Evolutionary conservation across 2,329 filamentous ascomycete genomes (phyloP).

Genomic region (Beauveria sp.): DNA sequence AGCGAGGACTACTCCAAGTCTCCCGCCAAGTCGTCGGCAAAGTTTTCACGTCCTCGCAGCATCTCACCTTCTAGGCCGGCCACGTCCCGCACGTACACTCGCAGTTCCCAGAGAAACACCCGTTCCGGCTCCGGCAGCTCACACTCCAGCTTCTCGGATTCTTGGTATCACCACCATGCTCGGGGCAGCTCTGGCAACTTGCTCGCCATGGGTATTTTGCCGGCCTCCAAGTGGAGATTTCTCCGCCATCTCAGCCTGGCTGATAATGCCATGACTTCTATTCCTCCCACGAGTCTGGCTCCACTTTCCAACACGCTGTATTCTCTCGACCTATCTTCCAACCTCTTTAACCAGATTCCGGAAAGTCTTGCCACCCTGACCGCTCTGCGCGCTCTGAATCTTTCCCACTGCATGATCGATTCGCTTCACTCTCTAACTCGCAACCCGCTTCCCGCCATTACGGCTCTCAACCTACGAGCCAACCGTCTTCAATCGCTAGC

Average conservation of each 20-base stretch:
- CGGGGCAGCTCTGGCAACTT: constrained; percentile 74
- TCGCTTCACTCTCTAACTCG: constrained; percentile 80
- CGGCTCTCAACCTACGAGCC: constrained; percentile 80
- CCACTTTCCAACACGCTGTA: constrained; percentile 83
- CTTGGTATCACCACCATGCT: constrained; percentile 48
- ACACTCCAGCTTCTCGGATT: constrained; percentile 67
- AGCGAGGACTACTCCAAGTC: constrained; percentile 38
- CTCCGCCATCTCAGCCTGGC: constrained; percentile 84
- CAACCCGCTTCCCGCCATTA: constrained; percentile 86
- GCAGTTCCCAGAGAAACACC: constrained; percentile 66
- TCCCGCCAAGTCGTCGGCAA: constrained; percentile 34
- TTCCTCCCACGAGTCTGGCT: constrained; percentile 66
- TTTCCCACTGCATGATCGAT: constrained; percentile 97
- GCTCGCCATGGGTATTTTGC: constrained; percentile 62
- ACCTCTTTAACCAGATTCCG: constrained; percentile 89
- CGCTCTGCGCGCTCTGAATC: constrained; percentile 81
- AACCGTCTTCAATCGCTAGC: constrained; percentile 84
- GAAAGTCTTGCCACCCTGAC: constrained; percentile 82
- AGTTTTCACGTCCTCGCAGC: constrained; percentile 56
- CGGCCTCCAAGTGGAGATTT: constrained; percentile 89
- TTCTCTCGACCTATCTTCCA: constrained; percentile 86
- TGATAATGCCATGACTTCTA: constrained; percentile 80
- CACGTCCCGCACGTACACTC: constrained; percentile 63
- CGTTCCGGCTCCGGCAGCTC: constrained; percentile 91
- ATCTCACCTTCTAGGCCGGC: constrained; percentile 72